These are phyloP conservation scores for Glaciozyma martinii DNA, from an alignment of 768 basidiomycete species.

Conservation along the genomic window DNA sequence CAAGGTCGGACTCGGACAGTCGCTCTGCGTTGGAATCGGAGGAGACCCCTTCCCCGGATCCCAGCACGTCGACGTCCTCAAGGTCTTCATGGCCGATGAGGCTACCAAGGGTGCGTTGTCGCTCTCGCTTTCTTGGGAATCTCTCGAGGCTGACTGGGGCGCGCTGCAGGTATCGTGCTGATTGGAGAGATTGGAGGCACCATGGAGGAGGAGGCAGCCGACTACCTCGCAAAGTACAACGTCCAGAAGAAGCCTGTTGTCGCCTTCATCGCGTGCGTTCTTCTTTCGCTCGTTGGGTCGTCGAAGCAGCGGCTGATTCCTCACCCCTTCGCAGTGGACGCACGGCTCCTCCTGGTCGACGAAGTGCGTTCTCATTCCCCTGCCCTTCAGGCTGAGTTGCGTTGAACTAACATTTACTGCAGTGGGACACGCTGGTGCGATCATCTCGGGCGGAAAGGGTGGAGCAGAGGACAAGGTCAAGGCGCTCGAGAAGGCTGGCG, in stretches of 20 bases:
- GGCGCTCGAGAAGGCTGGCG: conserved; percentile 76
- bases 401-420: no score
- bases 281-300: background rate
- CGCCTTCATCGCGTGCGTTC: conserved; percentile 69
- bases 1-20: conserved; percentile 88
- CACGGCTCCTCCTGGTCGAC: conserved; percentile 92
- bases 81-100: conserved; percentile 88
- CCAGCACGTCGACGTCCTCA: conserved; percentile 89
- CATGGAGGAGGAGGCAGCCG: conserved; percentile 97
- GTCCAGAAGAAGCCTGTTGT: conserved; percentile 94
- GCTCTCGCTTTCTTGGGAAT: background rate
- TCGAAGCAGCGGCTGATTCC: background rate
- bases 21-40: conserved; percentile 91
- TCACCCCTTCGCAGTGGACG: conserved; percentile 48
- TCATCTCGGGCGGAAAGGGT: conserved; percentile 97
- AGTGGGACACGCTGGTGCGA: conserved; percentile 80
- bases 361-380: conserved; percentile 38
- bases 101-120: conserved; percentile 67
- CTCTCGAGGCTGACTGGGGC: background rate
- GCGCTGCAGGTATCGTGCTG: conserved; percentile 69
- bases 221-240: conserved; percentile 87
- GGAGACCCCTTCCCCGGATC: conserved; percentile 96
- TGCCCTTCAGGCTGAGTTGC: background rate
- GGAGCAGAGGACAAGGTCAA: conserved; percentile 78
- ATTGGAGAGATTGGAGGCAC: conserved; percentile 99